phyloP scores from a whole-genome alignment of 495 filamentous ascomycete genomes.

The Amniculicola lignicola region DNA sequence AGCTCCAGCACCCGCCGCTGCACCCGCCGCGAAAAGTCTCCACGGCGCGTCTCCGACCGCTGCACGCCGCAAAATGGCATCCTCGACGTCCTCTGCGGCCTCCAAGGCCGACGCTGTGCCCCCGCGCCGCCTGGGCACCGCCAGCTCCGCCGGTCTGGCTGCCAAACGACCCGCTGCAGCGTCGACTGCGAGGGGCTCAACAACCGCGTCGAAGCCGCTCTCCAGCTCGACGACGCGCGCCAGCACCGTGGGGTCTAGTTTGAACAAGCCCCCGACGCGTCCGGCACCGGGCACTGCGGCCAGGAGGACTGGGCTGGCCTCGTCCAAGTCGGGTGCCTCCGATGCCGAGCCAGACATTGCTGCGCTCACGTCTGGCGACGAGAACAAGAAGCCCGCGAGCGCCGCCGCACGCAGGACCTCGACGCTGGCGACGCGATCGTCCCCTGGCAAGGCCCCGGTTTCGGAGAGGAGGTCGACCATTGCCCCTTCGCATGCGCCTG shows the following conservation, averaged over 20 bases:
- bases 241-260: constrained; percentile 21
- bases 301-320: constrained; percentile 15
- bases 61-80: constrained; percentile 20
- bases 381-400: constrained; percentile 31
- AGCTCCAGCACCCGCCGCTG: neutral
- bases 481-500: constrained; percentile 14
- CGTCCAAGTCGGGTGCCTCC: constrained; percentile 18
- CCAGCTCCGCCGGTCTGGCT: neutral
- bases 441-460: constrained; percentile 22
- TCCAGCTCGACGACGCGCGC: constrained; percentile 14
- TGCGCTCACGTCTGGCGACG: constrained; percentile 31
- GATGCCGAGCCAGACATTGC: constrained; percentile 28
- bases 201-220: constrained; percentile 18
- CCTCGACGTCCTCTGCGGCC: constrained; percentile 5
- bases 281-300: constrained; percentile 18
- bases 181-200: constrained; percentile 10
- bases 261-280: constrained; percentile 35
- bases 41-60: neutral
- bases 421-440: constrained; percentile 15
- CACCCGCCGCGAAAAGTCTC: neutral
- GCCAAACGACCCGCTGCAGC: constrained; percentile 7
- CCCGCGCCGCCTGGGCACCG: constrained; percentile 16
- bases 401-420: constrained; percentile 19
- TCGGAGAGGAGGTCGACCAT: constrained; percentile 27
- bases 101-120: constrained; percentile 8